A percentile compares a stretch with the other conserved stretches of the same genome.
These are phyloP conservation scores for Petrea volubilis DNA, from an alignment of 257 asterid species.

Conservation along the genomic window DNA sequence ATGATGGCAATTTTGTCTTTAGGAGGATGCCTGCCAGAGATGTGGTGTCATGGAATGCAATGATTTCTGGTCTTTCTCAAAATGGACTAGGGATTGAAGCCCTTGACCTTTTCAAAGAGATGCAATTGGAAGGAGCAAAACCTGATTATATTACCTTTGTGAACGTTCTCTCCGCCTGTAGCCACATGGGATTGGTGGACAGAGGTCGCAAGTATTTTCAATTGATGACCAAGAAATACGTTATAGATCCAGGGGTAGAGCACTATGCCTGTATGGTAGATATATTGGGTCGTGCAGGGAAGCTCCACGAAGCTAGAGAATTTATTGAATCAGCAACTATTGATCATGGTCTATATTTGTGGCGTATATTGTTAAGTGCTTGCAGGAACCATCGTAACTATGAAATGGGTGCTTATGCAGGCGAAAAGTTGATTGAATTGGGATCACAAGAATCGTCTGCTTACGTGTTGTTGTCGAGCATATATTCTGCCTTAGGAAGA, in stretches of 20 bases:
- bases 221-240: constrained; percentile 53
- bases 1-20: constrained; percentile 57
- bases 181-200: constrained; percentile 87
- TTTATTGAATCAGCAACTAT: constrained; percentile 60
- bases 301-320: constrained; percentile 69
- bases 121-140: constrained; percentile 51
- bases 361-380: constrained; percentile 87
- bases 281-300: constrained; percentile 83
- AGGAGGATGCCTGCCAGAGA: constrained; percentile 74
- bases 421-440: constrained; percentile 76
- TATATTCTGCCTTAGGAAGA: constrained; percentile 73
- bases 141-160: constrained; percentile 77
- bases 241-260: constrained; percentile 55
- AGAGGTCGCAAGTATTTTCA: constrained; percentile 63
- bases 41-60: constrained; percentile 83
- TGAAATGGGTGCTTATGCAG: constrained; percentile 85
- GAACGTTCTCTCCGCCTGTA: constrained; percentile 76
- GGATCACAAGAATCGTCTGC: constrained; percentile 82
- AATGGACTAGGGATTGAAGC: constrained; percentile 76
- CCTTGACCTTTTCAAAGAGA: constrained; percentile 71
- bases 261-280: constrained; percentile 94
- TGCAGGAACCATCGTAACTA: constrained; percentile 63
- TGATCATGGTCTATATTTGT: constrained; percentile 71
- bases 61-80: constrained; percentile 89
- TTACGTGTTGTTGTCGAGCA: constrained; percentile 75